Conservation (phyloP, 805 yeast species). For the Isabelozyma pseudorhagii region DNA sequence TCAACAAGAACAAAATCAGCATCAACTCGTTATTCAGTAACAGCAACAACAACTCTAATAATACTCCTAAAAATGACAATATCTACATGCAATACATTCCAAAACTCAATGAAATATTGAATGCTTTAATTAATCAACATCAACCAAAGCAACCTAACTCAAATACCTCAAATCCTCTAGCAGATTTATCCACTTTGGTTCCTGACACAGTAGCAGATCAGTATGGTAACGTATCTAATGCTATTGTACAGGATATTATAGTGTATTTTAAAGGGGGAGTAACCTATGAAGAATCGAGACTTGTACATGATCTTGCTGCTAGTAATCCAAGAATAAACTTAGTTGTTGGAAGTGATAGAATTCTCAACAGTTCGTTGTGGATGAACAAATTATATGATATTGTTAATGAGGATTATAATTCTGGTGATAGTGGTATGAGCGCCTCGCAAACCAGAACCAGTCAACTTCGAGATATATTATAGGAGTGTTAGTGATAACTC, state of each 20-base stretch:
- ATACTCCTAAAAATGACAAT: constrained; percentile 46
- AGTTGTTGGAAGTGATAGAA: constrained; percentile 68
- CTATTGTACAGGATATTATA: constrained; percentile 60
- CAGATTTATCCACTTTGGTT: constrained; percentile 31
- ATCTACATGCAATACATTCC: constrained; percentile 93
- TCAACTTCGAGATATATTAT: constrained; percentile 34
- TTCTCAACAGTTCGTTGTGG: constrained; percentile 35
- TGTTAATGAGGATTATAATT: constrained; percentile 16
- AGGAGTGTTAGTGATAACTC: constrained; percentile 2
- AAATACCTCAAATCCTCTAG: neutral
- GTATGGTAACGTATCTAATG: constrained; percentile 15
- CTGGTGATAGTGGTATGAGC: neutral
- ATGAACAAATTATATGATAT: constrained; percentile 28
- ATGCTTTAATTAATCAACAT: constrained; percentile 11
- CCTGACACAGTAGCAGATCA: constrained; percentile 33
- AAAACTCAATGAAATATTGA: constrained; percentile 48
- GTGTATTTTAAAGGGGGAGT: constrained; percentile 82
- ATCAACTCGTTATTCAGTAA: constrained; percentile 30
- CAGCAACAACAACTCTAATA: constrained; percentile 12
- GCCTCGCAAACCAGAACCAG: constrained; percentile 18
- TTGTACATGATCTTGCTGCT: constrained; percentile 67
- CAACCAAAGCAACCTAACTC: constrained; percentile 5
- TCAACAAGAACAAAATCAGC: constrained; percentile 30
- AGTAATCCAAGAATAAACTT: constrained; percentile 58
- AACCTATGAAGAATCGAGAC: constrained; percentile 88